phyloP scores from a whole-genome alignment of 2,329 filamentous ascomycete genomes.

The Hymenoscyphus fructigenus region DNA sequence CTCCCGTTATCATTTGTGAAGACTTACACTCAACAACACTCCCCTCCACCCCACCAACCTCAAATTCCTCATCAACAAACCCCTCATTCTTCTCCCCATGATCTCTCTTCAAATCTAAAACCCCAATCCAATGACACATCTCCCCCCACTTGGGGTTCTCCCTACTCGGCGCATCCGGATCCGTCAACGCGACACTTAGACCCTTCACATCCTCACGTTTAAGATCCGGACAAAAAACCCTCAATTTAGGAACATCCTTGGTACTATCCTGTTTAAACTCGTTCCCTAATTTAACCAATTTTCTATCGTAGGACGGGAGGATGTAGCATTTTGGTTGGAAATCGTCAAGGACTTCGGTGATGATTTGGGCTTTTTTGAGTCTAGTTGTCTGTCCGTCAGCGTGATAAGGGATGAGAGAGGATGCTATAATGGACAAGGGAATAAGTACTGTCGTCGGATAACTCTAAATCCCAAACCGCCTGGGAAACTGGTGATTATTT shows the following conservation, averaged over 20 bases:
- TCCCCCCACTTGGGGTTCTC: conserved; percentile 54
- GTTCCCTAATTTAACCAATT: conserved; percentile 47
- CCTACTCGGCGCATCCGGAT: conserved; percentile 57
- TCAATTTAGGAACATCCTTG: conserved; percentile 32
- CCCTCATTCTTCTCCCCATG: neutral
- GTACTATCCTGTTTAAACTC: conserved; percentile 33
- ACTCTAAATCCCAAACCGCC: too few species aligned
- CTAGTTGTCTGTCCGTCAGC: conserved; percentile 5
- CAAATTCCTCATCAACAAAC: neutral
- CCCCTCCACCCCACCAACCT: neutral
- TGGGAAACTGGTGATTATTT: too few species aligned
- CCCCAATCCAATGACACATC: conserved; percentile 53
- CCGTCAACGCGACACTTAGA: conserved; percentile 52
- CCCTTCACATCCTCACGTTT: conserved; percentile 14
- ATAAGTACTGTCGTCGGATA: too few species aligned
- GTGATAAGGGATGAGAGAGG: neutral
- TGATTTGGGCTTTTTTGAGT: conserved; percentile 26
- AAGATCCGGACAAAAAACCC: conserved; percentile 32
- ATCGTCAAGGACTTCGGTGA: conserved; percentile 50
- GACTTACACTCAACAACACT: neutral
- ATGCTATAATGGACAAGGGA: neutral
- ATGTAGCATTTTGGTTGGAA: conserved; percentile 54
- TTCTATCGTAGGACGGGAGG: conserved; percentile 46
- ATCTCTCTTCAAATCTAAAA: neutral
- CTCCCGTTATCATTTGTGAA: too few species aligned